phyloP scores from a whole-genome alignment of 2,329 filamentous ascomycete genomes.

The Tolypocladium nubicola region DNA sequence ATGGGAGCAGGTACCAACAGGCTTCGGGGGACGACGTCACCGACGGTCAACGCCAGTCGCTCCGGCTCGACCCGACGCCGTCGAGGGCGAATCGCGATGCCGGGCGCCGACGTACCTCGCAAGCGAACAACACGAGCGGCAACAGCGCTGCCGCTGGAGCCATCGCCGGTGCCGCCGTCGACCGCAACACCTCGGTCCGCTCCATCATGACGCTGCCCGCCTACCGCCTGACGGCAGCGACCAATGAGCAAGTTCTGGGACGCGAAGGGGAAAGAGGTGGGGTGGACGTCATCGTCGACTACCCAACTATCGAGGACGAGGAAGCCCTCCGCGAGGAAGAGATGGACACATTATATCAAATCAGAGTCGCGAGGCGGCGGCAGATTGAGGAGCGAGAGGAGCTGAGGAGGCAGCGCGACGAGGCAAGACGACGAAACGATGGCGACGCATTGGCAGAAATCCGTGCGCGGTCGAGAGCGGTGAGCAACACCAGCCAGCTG shows the following conservation, averaged over 20 bases:
- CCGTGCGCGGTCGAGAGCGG: conserved; percentile 42
- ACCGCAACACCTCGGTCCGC: conserved; percentile 75
- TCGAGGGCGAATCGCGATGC: background rate
- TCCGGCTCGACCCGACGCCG: conserved; percentile 8
- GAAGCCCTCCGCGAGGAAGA: conserved; percentile 73
- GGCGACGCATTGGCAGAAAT: conserved; percentile 56
- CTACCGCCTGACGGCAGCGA: conserved; percentile 63
- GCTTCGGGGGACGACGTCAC: conserved; percentile 18
- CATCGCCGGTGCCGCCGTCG: conserved; percentile 38
- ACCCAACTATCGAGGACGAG: conserved; percentile 70
- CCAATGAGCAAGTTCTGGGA: conserved; percentile 72
- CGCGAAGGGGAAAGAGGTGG: conserved; percentile 86
- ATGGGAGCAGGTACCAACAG: conserved; percentile 16
- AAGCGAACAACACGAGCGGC: background rate
- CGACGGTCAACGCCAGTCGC: conserved; percentile 9
- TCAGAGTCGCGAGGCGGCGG: conserved; percentile 64
- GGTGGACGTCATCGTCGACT: conserved; percentile 82
- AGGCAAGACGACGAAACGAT: conserved; percentile 65
- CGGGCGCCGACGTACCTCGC: background rate
- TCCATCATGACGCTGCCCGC: conserved; percentile 91
- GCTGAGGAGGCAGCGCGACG: conserved; percentile 55
- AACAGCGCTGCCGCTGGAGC: conserved; percentile 14
- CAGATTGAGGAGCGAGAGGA: conserved; percentile 71
- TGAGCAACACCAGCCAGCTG: conserved; percentile 40
- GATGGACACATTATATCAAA: conserved; percentile 89